These are phyloP conservation scores for Corniculantispora saksenae DNA, from an alignment of 2,329 filamentous ascomycete species.

Conservation along the genomic window DNA sequence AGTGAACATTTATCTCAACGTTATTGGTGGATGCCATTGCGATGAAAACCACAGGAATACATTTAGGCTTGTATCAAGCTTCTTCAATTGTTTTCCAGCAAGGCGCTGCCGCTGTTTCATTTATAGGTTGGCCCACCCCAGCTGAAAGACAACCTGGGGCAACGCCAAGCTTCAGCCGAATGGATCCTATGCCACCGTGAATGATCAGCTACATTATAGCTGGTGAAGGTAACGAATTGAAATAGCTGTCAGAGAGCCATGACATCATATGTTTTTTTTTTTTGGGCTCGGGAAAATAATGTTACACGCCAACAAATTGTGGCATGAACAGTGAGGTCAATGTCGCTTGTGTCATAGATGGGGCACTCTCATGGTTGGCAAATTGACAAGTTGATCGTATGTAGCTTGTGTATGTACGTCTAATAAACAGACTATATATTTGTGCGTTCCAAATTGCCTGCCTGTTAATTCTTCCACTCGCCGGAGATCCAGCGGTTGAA, in stretches of 20 bases:
- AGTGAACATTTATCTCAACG: constrained; percentile 29
- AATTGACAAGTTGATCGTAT: not conserved
- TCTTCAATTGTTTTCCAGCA: not conserved
- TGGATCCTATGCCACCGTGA: not conserved
- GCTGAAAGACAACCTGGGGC: not conserved
- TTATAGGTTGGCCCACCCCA: not conserved
- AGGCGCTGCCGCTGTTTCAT: not conserved
- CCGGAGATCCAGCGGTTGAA: constrained; percentile 23
- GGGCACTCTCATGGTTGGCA: not conserved
- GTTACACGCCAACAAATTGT: no score
- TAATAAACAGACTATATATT: not conserved
- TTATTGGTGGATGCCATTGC: not conserved
- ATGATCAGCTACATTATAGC: not conserved
- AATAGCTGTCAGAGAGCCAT: no score
- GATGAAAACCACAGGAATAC: not conserved
- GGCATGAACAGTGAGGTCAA: no score
- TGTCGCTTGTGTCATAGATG: no score
- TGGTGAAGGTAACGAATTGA: not conserved
- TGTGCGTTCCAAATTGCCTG: not conserved
- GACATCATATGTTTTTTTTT: no score
- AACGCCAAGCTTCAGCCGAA: constrained; percentile 3
- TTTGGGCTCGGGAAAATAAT: no score
- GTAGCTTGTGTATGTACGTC: constrained; percentile 10
- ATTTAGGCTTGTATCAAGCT: not conserved
- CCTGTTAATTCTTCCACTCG: constrained; percentile 20